phyloP scores from a whole-genome alignment of 2,329 filamentous ascomycete genomes.

The Esteya vermicola region DNA sequence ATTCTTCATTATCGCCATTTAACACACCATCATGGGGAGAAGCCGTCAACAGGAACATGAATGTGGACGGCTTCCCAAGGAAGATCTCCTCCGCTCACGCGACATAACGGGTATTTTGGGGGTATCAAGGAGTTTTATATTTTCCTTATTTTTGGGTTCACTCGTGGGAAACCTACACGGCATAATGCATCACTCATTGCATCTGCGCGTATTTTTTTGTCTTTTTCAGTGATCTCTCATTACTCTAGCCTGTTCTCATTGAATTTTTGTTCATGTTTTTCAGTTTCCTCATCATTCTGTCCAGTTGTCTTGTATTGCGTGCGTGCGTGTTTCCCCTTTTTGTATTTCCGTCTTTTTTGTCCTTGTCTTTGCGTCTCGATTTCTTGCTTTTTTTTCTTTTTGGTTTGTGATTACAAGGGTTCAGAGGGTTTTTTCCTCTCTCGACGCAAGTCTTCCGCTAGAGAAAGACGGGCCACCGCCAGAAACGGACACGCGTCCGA shows the following conservation, averaged over 20 bases:
- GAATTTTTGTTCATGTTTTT: neutral
- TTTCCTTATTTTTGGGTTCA: neutral
- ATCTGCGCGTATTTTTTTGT: neutral
- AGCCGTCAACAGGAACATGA: neutral
- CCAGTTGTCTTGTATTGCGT: too few species aligned
- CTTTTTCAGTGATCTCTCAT: neutral
- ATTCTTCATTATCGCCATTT: too few species aligned
- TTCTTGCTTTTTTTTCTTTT: neutral
- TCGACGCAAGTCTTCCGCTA: slow-evolving; percentile 8
- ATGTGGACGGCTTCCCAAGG: slow-evolving; percentile 2
- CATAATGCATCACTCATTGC: neutral
- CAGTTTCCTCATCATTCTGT: neutral
- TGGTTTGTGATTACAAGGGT: neutral
- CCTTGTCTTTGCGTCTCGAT: neutral
- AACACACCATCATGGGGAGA: too few species aligned
- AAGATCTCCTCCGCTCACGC: slow-evolving; percentile 22
- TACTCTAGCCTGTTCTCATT: neutral
- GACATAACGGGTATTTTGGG: slow-evolving; percentile 8
- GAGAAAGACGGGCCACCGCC: slow-evolving; percentile 8
- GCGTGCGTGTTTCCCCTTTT: neutral
- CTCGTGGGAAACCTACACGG: neutral
- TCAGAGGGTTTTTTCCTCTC: slow-evolving; percentile 5
- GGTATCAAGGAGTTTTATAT: slow-evolving; percentile 4
- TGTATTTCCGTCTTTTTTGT: neutral
- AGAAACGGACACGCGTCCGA: slow-evolving; percentile 8